These are phyloP conservation scores for Grosmannia huntii DNA, from an alignment of 2,329 filamentous ascomycete genomes.

Conservation along the genomic window DNA sequence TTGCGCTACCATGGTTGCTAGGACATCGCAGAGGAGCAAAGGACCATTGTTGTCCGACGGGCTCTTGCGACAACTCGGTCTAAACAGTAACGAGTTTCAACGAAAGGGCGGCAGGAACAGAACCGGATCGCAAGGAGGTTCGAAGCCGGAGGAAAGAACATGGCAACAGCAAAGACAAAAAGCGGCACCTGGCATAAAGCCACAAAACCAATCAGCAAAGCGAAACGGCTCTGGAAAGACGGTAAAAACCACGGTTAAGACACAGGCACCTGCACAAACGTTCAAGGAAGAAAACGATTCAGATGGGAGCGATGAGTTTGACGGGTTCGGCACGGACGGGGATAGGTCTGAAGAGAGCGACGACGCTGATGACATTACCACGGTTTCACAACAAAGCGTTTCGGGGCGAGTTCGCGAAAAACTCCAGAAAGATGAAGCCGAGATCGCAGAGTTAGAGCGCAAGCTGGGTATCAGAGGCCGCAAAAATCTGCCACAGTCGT, in stretches of 20 bases:
- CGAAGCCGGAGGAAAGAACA: background rate
- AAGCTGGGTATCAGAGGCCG: slow-evolving; percentile 72
- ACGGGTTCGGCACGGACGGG: slow-evolving; percentile 10
- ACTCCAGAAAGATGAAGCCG: slow-evolving; percentile 70
- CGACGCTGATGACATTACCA: slow-evolving; percentile 9
- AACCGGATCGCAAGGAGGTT: background rate
- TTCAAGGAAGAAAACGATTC: slow-evolving; percentile 10
- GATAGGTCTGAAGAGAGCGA: slow-evolving; percentile 15
- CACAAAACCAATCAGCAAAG: background rate
- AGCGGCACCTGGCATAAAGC: background rate
- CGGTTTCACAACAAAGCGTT: slow-evolving; percentile 6
- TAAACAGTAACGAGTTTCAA: slow-evolving; percentile 14
- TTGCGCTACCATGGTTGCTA: background rate
- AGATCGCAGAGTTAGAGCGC: slow-evolving; percentile 78
- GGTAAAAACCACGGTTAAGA: background rate
- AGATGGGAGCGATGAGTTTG: slow-evolving; percentile 13
- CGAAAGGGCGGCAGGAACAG: slow-evolving; percentile 11
- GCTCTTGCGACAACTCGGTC: slow-evolving; percentile 23
- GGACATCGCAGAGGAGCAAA: slow-evolving; percentile 4
- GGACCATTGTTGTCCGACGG: slow-evolving; percentile 4
- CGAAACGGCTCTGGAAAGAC: background rate
- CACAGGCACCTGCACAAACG: background rate
- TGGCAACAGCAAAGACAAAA: background rate
- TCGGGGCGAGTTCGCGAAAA: slow-evolving; percentile 40
- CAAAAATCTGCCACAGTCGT: slow-evolving; percentile 59